These are phyloP conservation scores for Microsporum ferrugineum DNA, from an alignment of 2,329 filamentous ascomycete genomes.

Conservation along the genomic window DNA sequence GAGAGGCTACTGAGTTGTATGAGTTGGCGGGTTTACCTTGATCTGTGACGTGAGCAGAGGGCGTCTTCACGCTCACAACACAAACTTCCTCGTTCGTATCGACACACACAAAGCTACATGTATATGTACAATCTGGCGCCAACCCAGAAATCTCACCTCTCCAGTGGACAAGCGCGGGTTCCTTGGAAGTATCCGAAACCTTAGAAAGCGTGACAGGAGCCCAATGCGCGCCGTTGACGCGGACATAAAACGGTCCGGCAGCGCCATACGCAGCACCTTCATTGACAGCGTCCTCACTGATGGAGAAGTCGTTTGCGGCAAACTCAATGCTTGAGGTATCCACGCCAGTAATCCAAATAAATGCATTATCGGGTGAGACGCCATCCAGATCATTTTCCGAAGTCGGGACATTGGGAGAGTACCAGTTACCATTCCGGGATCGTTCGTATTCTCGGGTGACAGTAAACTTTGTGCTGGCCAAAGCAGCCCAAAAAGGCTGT, in stretches of 20 bases:
- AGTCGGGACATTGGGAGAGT: constrained; percentile 22
- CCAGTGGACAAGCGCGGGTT: constrained; percentile 40
- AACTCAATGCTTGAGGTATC: constrained; percentile 38
- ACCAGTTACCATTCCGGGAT: constrained; percentile 41
- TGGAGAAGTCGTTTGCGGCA: constrained; percentile 32
- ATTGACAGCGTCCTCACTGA: constrained; percentile 20
- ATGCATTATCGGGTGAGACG: constrained; percentile 31
- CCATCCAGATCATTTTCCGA: constrained; percentile 34
- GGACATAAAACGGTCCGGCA: constrained; percentile 52
- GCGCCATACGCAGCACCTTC: constrained; percentile 17
- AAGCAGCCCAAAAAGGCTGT: constrained; percentile 86
- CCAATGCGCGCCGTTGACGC: constrained; percentile 55
- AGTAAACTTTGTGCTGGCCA: constrained; percentile 92
- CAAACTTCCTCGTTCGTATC: constrained; percentile 48
- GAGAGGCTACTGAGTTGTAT: background rate
- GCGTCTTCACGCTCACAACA: constrained; percentile 51
- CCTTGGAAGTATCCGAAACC: constrained; percentile 34
- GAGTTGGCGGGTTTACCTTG: constrained; percentile 34
- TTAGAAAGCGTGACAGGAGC: constrained; percentile 47
- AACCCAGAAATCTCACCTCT: constrained; percentile 54
- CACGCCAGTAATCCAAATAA: constrained; percentile 38
- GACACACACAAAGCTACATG: constrained; percentile 50
- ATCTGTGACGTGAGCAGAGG: constrained; percentile 47
- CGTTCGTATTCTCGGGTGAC: constrained; percentile 86
- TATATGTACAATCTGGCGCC: constrained; percentile 53